Evolutionary conservation across 208 protist species (phyloP).

Genomic region (Acanthamoeba divionensis): DNA sequence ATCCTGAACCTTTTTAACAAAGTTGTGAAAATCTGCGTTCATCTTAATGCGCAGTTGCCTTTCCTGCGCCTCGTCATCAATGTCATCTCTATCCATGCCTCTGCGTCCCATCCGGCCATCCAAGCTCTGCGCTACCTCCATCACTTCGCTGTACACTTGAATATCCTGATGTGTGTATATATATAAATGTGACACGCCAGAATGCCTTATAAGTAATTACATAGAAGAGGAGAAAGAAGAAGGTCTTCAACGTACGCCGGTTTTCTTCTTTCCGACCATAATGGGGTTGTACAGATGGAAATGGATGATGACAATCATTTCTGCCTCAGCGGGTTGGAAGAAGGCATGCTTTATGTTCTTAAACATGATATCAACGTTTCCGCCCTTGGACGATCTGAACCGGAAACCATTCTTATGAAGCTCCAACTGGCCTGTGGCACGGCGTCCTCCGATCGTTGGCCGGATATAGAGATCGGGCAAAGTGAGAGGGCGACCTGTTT

Average conservation of each 20-base stretch:
- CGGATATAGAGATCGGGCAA: constrained; percentile 89
- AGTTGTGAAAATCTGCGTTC: constrained; percentile 77
- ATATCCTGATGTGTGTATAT: background rate
- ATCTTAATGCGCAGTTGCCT: constrained; percentile 65
- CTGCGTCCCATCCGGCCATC: background rate
- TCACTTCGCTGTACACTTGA: constrained; percentile 45
- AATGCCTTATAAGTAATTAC: background rate
- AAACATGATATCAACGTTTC: constrained; percentile 89
- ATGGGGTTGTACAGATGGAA: constrained; percentile 94
- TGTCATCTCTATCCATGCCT: constrained; percentile 73
- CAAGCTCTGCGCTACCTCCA: background rate
- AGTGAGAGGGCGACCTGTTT: constrained; percentile 79
- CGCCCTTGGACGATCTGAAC: constrained; percentile 85
- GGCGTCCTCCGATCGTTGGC: constrained; percentile 82
- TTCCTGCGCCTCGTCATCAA: constrained; percentile 80
- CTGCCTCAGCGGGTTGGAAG: constrained; percentile 92
- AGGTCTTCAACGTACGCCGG: constrained; percentile 74
- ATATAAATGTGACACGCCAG: background rate
- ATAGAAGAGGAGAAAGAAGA: background rate
- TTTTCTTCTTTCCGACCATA: constrained; percentile 93
- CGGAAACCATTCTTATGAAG: constrained; percentile 94
- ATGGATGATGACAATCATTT: constrained; percentile 92
- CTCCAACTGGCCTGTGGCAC: constrained; percentile 87
- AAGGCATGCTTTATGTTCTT: constrained; percentile 96
- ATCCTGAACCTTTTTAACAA: constrained; percentile 77